Percentiles rank a stretch among this genome's conserved stretches.
These are phyloP conservation scores for Lotus japonicus DNA, from an alignment of 306 rosid genomes.

Conservation along the genomic window DNA sequence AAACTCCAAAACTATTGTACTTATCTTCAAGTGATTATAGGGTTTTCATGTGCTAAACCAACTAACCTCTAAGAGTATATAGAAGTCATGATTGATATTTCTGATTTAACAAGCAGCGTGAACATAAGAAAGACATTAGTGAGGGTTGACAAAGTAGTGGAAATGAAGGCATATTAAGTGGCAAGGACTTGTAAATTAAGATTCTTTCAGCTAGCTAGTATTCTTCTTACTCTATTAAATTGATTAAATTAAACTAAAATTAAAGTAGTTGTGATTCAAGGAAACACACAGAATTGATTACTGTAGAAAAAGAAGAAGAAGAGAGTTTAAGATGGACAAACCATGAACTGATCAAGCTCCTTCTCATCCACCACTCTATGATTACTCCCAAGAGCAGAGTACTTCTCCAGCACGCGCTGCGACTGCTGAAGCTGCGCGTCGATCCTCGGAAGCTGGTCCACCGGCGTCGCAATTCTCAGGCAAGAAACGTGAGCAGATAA, in stretches of 20 bases:
- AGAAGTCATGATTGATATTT: not conserved
- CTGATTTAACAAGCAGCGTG: not conserved
- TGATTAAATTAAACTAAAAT: not conserved
- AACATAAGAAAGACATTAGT: not conserved
- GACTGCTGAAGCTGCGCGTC: slow-evolving; percentile 79
- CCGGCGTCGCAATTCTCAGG: slow-evolving; percentile 87
- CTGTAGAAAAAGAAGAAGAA: not conserved
- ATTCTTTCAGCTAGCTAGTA: not conserved
- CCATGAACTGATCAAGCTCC: slow-evolving; percentile 84
- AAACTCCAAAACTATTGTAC: too few relatives aligned
- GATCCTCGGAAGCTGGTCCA: slow-evolving; percentile 80
- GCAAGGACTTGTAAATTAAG: not conserved
- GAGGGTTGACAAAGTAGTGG: not conserved
- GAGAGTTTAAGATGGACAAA: slow-evolving; percentile 6
- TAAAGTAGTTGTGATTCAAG: not conserved
- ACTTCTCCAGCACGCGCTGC: slow-evolving; percentile 58
- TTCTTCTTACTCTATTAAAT: not conserved
- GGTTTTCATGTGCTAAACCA: too few relatives aligned
- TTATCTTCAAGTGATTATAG: too few relatives aligned
- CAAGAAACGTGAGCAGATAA: slow-evolving; percentile 86
- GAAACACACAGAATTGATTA: not conserved
- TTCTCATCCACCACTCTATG: slow-evolving; percentile 44
- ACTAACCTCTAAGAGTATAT: too few relatives aligned
- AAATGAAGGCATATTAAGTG: too few relatives aligned
- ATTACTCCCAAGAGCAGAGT: slow-evolving; percentile 35